A percentile compares a stretch with the other conserved stretches of the same genome.
Conservation (phyloP, 352 stramenopile genomes). For the Phytopythium helicoides region DNA sequence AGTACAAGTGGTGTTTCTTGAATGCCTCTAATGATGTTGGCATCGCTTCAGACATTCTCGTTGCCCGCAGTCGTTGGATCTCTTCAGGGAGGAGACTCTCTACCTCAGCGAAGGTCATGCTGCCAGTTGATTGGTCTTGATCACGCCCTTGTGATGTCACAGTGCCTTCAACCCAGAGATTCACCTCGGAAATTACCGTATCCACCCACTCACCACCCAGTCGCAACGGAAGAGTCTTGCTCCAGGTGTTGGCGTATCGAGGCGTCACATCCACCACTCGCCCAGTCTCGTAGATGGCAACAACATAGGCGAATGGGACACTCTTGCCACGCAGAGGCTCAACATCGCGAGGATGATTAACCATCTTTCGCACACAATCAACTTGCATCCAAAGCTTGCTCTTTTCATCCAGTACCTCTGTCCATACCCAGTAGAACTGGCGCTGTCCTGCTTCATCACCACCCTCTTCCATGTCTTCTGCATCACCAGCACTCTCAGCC, state of each 20-base stretch:
- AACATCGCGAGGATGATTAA: constrained; percentile 48
- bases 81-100: constrained; percentile 28
- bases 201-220: constrained; percentile 57
- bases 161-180: constrained; percentile 7
- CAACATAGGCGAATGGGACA: constrained; percentile 56
- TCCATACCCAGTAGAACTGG: constrained; percentile 56
- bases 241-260: constrained; percentile 64
- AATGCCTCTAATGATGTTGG: constrained; percentile 77
- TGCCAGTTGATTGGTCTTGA: constrained; percentile 8
- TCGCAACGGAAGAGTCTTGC: constrained; percentile 47
- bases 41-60: constrained; percentile 65
- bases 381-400: constrained; percentile 55
- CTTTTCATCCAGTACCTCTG: constrained; percentile 59
- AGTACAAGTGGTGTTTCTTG: constrained; percentile 76
- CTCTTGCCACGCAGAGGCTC: constrained; percentile 46
- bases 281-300: constrained; percentile 48
- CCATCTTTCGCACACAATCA: constrained; percentile 43
- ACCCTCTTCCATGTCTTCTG: neutral
- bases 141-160: no score
- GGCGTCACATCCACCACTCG: constrained; percentile 60
- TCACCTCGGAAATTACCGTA: constrained; percentile 36
- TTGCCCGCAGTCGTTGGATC: constrained; percentile 19
- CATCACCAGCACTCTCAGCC: constrained; percentile 8
- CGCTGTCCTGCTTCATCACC: neutral
- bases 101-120: constrained; percentile 8